phyloP scores from a whole-genome alignment of 805 yeast species.

The Debaryomyces castellii region DNA sequence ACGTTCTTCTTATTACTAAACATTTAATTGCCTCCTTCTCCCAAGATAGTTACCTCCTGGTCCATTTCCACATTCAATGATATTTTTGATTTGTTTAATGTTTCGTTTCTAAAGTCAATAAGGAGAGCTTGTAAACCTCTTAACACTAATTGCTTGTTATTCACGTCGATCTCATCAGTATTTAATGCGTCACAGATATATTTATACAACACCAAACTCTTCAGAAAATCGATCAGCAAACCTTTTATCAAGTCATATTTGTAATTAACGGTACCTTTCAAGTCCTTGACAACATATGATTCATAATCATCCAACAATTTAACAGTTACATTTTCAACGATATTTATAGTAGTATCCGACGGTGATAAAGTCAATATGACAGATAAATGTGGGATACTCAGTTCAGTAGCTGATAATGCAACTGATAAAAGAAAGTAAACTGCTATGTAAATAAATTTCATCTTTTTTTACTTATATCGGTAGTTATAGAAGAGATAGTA shows the following conservation, averaged over 20 bases:
- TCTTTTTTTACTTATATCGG: no score
- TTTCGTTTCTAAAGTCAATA: conserved; percentile 1
- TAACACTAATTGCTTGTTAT: not conserved
- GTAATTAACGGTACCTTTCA: conserved; percentile 4
- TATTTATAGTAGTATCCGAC: not conserved
- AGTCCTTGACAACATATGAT: not conserved
- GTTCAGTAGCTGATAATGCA: not conserved
- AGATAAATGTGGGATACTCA: not conserved
- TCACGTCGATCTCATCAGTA: not conserved
- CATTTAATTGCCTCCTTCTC: not conserved
- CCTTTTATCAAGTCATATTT: conserved; percentile 8
- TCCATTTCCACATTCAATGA: conserved; percentile 1
- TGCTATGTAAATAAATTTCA: no score
- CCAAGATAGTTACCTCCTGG: not conserved
- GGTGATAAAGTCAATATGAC: not conserved
- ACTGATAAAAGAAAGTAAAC: not conserved
- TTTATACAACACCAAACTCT: not conserved
- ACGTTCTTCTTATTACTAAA: no score
- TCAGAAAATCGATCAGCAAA: conserved; percentile 4
- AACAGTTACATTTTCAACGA: conserved; percentile 16
- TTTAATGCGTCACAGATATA: not conserved
- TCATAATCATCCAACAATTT: conserved; percentile 20
- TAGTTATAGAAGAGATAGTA: no score
- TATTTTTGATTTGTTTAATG: conserved; percentile 2
- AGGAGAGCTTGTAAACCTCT: not conserved